phyloP scores from a whole-genome alignment of 306 rosid genomes.

The Cyclanthera cordifolia region DNA sequence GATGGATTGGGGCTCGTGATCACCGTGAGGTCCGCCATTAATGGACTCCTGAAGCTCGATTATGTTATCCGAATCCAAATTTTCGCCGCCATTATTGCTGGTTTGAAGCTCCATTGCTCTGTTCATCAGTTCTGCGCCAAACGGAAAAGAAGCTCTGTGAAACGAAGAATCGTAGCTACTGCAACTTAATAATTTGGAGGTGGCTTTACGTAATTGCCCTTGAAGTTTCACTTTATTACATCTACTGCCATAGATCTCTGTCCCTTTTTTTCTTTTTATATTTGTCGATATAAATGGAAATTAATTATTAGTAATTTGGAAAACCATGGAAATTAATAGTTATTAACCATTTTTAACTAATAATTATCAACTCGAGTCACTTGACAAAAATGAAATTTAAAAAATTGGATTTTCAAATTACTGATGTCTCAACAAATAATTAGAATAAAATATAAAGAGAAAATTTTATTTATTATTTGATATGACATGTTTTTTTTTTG shows the following conservation, averaged over 20 bases:
- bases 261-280: background rate
- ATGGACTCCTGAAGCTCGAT: slow-evolving; percentile 16
- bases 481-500: background rate
- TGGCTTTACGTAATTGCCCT: slow-evolving; percentile 11
- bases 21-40: slow-evolving; percentile 22
- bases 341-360: too few species aligned
- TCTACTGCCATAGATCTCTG: background rate
- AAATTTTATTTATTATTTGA: background rate
- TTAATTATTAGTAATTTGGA: background rate
- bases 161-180: background rate
- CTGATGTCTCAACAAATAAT: background rate
- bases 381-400: background rate
- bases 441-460: background rate
- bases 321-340: background rate
- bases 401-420: background rate
- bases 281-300: background rate
- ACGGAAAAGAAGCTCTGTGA: background rate
- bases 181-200: background rate
- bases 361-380: background rate
- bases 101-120: slow-evolving; percentile 36
- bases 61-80: slow-evolving; percentile 5
- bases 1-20: slow-evolving; percentile 4
- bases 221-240: background rate
- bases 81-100: slow-evolving; percentile 23
- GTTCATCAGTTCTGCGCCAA: background rate